phyloP scores from a whole-genome alignment of 768 basidiomycete species.

The Pleurotus ostreatus region DNA sequence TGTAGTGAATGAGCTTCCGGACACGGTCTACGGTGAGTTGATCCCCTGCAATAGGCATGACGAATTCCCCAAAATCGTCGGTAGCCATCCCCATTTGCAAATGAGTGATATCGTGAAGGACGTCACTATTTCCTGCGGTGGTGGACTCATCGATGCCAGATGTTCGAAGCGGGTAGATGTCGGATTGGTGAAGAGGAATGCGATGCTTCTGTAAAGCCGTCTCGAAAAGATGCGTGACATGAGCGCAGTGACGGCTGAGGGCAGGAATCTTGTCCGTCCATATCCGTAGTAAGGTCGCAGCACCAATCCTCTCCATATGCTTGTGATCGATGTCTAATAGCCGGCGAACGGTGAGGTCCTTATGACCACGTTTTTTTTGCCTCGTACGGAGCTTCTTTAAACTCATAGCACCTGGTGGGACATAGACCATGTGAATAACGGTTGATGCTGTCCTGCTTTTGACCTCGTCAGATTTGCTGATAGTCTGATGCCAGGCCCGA shows the following conservation, averaged over 20 bases:
- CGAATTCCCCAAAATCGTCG: background rate
- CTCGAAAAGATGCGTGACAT: no score
- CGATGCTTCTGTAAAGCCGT: conserved; percentile 6
- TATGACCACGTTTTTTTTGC: background rate
- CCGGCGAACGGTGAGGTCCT: background rate
- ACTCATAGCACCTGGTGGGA: background rate
- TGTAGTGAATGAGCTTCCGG: conserved; percentile 12
- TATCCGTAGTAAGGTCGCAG: background rate
- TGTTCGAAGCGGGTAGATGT: conserved; percentile 7
- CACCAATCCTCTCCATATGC: conserved; percentile 9
- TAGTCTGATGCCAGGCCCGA: conserved; percentile 16
- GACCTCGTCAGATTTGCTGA: conserved; percentile 14
- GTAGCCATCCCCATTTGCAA: conserved; percentile 10
- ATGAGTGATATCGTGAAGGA: conserved; percentile 10
- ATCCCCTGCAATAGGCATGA: conserved; percentile 16
- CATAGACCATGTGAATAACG: conserved; percentile 14
- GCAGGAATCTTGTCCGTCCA: conserved; percentile 11
- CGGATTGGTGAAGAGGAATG: conserved; percentile 10
- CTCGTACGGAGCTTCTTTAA: background rate
- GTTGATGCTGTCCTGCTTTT: conserved; percentile 19
- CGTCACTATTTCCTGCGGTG: conserved; percentile 1
- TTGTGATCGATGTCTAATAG: conserved; percentile 10
- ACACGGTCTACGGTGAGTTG: conserved; percentile 15
- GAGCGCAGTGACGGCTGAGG: background rate
- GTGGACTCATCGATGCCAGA: conserved; percentile 15